A percentile compares a stretch with the other conserved stretches of the same genome.
phyloP scores from a whole-genome alignment of 352 stramenopile genomes.

The Phytopythium kandeliae region DNA sequence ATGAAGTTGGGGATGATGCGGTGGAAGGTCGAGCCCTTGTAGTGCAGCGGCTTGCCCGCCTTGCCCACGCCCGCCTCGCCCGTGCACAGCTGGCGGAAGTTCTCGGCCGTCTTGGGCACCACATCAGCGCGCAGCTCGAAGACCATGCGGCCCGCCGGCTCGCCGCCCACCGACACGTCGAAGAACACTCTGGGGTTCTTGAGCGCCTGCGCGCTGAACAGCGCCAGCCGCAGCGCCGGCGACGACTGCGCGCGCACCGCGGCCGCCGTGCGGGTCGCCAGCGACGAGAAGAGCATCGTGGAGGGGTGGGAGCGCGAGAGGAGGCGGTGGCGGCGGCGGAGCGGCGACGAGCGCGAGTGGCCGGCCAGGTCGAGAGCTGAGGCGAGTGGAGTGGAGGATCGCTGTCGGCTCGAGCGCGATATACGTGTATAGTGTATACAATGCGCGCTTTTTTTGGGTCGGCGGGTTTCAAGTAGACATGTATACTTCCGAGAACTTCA shows the following conservation, averaged over 20 bases:
- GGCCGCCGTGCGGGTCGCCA: conserved; percentile 15
- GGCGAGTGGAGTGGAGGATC: too few species aligned
- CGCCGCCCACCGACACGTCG: conserved; percentile 93
- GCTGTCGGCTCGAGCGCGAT: too few species aligned
- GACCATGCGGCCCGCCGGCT: conserved; percentile 76
- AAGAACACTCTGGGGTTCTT: conserved; percentile 95
- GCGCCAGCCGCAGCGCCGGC: conserved; percentile 19
- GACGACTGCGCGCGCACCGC: conserved; percentile 10
- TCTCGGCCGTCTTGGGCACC: conserved; percentile 98
- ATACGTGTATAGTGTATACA: too few species aligned
- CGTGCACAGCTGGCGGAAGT: conserved; percentile 97
- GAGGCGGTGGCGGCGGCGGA: too few species aligned
- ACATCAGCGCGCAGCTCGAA: conserved; percentile 94
- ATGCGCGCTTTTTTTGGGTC: too few species aligned
- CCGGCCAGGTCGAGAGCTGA: too few species aligned
- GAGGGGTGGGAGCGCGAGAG: too few species aligned
- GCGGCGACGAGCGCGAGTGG: too few species aligned
- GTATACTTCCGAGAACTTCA: too few species aligned
- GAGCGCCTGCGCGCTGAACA: conserved; percentile 56
- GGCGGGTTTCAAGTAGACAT: too few species aligned
- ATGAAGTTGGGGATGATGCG: conserved; percentile 93
- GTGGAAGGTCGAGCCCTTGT: conserved; percentile 91
- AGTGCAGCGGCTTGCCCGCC: conserved; percentile 74
- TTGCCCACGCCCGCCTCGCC: conserved; percentile 92
- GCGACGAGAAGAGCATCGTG: conserved; percentile 23